A percentile compares a stretch with the other conserved stretches of the same genome.
These are phyloP conservation scores for Tuber indicum DNA, from an alignment of 495 filamentous ascomycete genomes.

Conservation along the genomic window DNA sequence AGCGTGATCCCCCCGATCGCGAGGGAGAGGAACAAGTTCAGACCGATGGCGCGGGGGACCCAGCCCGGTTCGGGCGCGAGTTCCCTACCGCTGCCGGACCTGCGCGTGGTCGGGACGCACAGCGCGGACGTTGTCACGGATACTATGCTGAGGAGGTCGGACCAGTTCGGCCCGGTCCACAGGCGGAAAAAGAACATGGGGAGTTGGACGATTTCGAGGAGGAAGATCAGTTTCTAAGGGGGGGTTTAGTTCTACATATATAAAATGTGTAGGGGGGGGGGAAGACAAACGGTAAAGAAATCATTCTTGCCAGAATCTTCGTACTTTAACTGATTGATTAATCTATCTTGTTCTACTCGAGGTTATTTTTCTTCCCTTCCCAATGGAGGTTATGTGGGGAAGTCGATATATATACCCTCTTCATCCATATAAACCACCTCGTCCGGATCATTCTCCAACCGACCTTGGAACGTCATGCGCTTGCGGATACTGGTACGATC, in stretches of 20 bases:
- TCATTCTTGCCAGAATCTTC: background rate
- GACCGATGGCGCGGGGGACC: background rate
- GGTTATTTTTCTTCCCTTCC: background rate
- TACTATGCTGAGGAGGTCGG: background rate
- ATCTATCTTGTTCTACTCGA: background rate
- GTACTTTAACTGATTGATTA: background rate
- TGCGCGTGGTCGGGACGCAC: background rate
- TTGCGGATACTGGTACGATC: background rate
- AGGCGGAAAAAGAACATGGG: conserved; percentile 5
- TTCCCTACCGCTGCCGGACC: background rate
- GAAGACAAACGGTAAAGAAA: background rate
- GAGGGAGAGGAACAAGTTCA: background rate
- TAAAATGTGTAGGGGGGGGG: background rate
- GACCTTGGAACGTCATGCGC: background rate
- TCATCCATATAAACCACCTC: conserved; percentile 1
- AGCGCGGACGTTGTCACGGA: background rate
- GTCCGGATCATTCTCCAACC: background rate
- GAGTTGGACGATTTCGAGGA: conserved; percentile 1
- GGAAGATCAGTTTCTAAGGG: background rate
- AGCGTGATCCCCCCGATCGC: background rate
- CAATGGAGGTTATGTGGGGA: background rate
- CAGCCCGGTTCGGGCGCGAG: background rate
- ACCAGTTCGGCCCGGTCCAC: background rate
- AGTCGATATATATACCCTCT: background rate
- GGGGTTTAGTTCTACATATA: background rate